Evolutionary conservation across 768 basidiomycete genomes (phyloP), one percentile per base, ranked within the genome.

Genomic region (Lactifluus hygrophoroides): DNA sequence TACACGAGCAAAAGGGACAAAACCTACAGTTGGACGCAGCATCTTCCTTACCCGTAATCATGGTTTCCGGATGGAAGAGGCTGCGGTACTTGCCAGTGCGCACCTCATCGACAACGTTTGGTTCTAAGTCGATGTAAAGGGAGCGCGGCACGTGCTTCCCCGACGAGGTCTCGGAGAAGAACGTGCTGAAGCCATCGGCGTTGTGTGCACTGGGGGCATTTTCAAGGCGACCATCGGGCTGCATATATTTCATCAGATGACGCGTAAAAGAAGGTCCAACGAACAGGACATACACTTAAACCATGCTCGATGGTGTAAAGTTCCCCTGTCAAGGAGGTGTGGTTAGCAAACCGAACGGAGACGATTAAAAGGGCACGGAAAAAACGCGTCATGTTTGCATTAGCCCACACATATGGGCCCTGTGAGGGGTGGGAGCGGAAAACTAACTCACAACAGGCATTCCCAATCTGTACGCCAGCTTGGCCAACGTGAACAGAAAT

Each of bases 291-390:
- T 73, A 96, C 95, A 73, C 88, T 94, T 59, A 99, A 79, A 71
- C 94, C 94, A 75, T 98, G 96, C 75, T 99, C 96, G 67, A 96
- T 86, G 69, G 93, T 96, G 79, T 99, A 99, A 62, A 98, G 84
- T 76, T 97, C 95, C 95, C 91, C 90, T 93, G 72, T 32, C 30
- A 69, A 72, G 67, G 5, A 35, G 21, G 16, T 7, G 35, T 13
- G n/a, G 28, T 57, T 23, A 55, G 52, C 32, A 51, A 25, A 52
- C 17, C 19, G 43, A 50, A 52, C 21, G n/a, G 28, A 34, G 3
- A n/a, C 19, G 16, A 40, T 44, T 6, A 28, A 21, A 37, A 11
- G 11, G 13, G 35, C 13, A 34, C 3, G 8, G 44, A 35, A 47
- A 46, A 34, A 56, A 51, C 42, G 61, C 46, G 60, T 49, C 45